A percentile compares a stretch with the other conserved stretches of the same genome.
Conservation (phyloP, 2,329 filamentous ascomycete genomes). For the Colletotrichum caudatum region DNA sequence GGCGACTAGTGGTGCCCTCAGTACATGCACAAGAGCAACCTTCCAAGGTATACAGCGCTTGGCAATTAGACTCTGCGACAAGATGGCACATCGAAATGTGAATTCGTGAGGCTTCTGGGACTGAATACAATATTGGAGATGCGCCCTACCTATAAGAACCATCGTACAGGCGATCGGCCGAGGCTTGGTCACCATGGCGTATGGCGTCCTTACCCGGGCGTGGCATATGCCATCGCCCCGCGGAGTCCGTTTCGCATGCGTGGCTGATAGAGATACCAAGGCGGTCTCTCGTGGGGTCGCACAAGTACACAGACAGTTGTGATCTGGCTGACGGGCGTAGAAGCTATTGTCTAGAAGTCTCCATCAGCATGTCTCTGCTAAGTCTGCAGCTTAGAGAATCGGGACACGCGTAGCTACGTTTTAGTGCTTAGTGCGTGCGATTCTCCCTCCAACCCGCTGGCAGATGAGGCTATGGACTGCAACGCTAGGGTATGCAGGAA, state of each 20-base stretch:
- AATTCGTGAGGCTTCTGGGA: background rate
- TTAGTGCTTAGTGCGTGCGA: conserved; percentile 1
- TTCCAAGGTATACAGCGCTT: background rate
- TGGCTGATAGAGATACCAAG: conserved; percentile 22
- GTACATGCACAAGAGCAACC: background rate
- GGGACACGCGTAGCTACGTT: conserved; percentile 19
- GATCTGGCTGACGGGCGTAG: conserved; percentile 29
- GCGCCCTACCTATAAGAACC: background rate
- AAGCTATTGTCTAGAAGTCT: background rate
- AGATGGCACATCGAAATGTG: no score
- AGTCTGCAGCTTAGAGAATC: conserved; percentile 31
- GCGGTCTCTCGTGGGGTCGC: background rate
- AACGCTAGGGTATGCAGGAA: conserved; percentile 37
- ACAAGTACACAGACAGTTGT: background rate
- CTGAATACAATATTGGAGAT: background rate
- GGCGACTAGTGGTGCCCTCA: no score
- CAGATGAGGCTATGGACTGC: conserved; percentile 17
- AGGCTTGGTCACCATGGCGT: conserved; percentile 18
- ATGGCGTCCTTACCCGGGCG: conserved; percentile 4
- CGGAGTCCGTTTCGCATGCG: conserved; percentile 24
- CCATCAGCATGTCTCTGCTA: conserved; percentile 33
- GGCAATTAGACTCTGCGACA: no score
- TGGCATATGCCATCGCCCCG: background rate
- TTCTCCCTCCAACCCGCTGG: background rate
- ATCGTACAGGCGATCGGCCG: background rate